Percentiles rank a stretch among this genome's conserved stretches.
phyloP scores from a whole-genome alignment of 331 rosid species.

The Malus hybrid region DNA sequence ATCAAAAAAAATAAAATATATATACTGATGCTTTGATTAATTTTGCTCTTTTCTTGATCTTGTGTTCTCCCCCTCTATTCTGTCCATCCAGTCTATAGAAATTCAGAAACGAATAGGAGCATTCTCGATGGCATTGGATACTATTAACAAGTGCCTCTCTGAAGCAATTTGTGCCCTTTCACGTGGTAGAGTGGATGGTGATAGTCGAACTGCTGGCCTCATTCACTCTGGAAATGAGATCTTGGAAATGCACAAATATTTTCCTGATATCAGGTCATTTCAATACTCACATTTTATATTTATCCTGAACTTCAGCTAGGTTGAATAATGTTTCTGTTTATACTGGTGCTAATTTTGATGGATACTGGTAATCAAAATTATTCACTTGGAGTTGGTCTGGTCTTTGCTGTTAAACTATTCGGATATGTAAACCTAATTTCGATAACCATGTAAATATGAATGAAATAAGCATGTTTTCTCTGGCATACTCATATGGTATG shows the following conservation, averaged over 20 bases:
- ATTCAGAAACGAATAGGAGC: slow-evolving; percentile 92
- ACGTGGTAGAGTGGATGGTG: slow-evolving; percentile 93
- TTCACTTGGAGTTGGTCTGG: not conserved
- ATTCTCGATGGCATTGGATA: slow-evolving; percentile 89
- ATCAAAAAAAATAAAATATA: too few relatives aligned
- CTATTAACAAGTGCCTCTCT: slow-evolving; percentile 88
- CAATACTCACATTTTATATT: slow-evolving; percentile 8
- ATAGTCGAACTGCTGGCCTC: slow-evolving; percentile 80
- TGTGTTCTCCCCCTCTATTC: not conserved
- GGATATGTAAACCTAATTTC: not conserved
- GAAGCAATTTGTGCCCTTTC: slow-evolving; percentile 86
- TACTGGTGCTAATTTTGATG: not conserved
- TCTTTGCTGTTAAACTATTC: not conserved
- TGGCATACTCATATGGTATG: not conserved
- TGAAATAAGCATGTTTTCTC: not conserved
- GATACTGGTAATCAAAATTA: not conserved
- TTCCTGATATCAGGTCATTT: slow-evolving; percentile 67
- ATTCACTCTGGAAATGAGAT: slow-evolving; percentile 91
- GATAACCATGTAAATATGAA: not conserved
- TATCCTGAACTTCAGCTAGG: not conserved
- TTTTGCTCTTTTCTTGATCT: not conserved
- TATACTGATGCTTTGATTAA: not conserved
- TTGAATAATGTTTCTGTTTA: not conserved
- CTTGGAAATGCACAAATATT: slow-evolving; percentile 66
- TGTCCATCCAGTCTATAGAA: slow-evolving; percentile 65